Conservation (phyloP, 2,329 filamentous ascomycete species). For the Alternaria sp. region DNA sequence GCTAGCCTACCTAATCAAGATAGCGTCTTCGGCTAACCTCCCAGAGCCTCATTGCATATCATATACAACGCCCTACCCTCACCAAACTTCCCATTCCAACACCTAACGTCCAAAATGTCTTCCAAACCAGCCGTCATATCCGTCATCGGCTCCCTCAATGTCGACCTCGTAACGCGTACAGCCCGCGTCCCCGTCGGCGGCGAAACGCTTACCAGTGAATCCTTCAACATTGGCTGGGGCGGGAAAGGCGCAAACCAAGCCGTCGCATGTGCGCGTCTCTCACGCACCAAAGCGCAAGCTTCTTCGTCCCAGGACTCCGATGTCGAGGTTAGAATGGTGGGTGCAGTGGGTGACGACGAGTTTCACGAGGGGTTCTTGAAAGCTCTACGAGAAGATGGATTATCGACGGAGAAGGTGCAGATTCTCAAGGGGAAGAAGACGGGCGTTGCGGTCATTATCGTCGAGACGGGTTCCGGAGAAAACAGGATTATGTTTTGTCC, state of each 20-base stretch:
- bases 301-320: constrained; percentile 26
- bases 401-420: constrained; percentile 50
- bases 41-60: constrained; percentile 3
- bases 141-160: constrained; percentile 91
- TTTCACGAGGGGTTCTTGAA: constrained; percentile 50
- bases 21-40: constrained; percentile 4
- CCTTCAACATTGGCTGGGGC: constrained; percentile 80
- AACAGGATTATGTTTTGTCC: constrained; percentile 58
- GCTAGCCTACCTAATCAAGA: constrained; percentile 5
- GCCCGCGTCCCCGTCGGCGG: constrained; percentile 81
- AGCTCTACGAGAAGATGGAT: constrained; percentile 52
- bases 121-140: constrained; percentile 65
- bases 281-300: constrained; percentile 56
- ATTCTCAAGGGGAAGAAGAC: constrained; percentile 53
- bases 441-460: constrained; percentile 57
- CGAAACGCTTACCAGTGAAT: constrained; percentile 82
- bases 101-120: constrained; percentile 19
- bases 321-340: constrained; percentile 57
- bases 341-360: constrained; percentile 56
- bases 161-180: constrained; percentile 89
- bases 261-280: constrained; percentile 84
- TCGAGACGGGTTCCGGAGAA: constrained; percentile 56
- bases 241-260: constrained; percentile 98
- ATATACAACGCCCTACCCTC: neutral
- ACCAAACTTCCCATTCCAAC: neutral